phyloP scores from a whole-genome alignment of 768 basidiomycete genomes.

The Stropharia rugosoannulata region DNA sequence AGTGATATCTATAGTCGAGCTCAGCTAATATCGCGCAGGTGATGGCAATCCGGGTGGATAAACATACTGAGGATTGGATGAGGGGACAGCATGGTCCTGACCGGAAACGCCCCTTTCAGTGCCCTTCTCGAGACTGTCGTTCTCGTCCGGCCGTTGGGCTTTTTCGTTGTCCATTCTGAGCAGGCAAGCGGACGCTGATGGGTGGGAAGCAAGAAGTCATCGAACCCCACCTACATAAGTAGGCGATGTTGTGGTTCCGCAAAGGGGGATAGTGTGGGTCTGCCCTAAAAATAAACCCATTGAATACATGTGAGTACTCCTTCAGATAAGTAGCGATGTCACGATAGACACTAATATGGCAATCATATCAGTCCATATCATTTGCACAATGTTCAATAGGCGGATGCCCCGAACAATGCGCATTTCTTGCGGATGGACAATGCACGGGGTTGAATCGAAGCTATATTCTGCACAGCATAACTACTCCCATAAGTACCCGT shows the following conservation, averaged over 20 bases:
- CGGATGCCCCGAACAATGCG: background rate
- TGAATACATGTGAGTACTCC: background rate
- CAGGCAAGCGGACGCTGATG: slow-evolving; percentile 5
- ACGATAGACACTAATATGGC: no score
- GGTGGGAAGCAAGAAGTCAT: slow-evolving; percentile 7
- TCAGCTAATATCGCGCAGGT: background rate
- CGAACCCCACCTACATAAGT: background rate
- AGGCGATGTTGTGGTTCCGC: background rate
- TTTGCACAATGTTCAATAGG: no score
- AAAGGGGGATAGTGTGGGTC: slow-evolving; percentile 4
- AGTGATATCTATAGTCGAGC: slow-evolving; percentile 32
- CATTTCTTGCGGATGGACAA: background rate
- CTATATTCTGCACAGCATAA: no score
- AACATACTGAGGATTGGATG: slow-evolving; percentile 19
- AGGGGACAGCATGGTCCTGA: slow-evolving; percentile 1
- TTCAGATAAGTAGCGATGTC: background rate
- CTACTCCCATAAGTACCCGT: no score
- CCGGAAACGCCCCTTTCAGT: background rate
- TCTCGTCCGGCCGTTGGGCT: slow-evolving; percentile 11
- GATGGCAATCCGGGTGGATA: background rate
- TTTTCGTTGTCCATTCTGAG: slow-evolving; percentile 22
- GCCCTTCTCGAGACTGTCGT: slow-evolving; percentile 21
- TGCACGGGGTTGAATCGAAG: no score
- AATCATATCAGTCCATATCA: no score
- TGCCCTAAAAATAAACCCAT: background rate